Conservation (phyloP, 306 rosid genomes). For the Amphicarpaea edgeworthii region DNA sequence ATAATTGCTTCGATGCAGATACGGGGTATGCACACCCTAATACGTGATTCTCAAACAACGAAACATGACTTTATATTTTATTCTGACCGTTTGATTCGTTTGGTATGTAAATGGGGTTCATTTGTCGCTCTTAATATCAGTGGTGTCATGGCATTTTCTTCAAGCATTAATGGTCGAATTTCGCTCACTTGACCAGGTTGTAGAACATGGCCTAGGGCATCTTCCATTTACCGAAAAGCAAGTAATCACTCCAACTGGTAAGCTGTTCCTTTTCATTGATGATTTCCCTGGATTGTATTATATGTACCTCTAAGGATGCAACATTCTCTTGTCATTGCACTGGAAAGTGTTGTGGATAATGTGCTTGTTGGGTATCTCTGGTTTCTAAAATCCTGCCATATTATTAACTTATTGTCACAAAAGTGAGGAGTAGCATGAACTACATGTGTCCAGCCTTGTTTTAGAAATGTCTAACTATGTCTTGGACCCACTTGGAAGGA, state of each 20-base stretch:
- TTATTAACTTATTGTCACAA: constrained; percentile 19
- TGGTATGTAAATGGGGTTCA: constrained; percentile 64
- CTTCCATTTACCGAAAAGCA: constrained; percentile 98
- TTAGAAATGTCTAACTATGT: constrained; percentile 7
- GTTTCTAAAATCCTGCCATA: constrained; percentile 30
- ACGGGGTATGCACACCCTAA: constrained; percentile 96
- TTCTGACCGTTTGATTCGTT: constrained; percentile 93
- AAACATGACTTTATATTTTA: constrained; percentile 98
- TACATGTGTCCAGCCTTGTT: constrained; percentile 7
- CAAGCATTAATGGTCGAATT: constrained; percentile 30
- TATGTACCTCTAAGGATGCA: constrained; percentile 12
- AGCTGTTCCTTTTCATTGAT: constrained; percentile 38
- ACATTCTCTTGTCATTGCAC: constrained; percentile 16
- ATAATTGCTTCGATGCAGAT: constrained; percentile 65
- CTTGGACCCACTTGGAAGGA: constrained; percentile 29
- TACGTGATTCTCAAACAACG: constrained; percentile 89
- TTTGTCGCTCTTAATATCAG: constrained; percentile 44
- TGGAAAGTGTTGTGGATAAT: constrained; percentile 2
- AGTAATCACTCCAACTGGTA: constrained; percentile 95
- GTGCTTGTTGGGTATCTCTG: constrained; percentile 7
- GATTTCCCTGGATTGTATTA: constrained; percentile 24
- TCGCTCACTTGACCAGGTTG: constrained; percentile 74
- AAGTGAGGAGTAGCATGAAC: neutral
- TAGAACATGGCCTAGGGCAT: constrained; percentile 98
- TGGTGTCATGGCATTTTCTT: constrained; percentile 38